These are phyloP conservation scores for Angomonas deanei DNA, from an alignment of 208 protist genomes.

Conservation along the genomic window DNA sequence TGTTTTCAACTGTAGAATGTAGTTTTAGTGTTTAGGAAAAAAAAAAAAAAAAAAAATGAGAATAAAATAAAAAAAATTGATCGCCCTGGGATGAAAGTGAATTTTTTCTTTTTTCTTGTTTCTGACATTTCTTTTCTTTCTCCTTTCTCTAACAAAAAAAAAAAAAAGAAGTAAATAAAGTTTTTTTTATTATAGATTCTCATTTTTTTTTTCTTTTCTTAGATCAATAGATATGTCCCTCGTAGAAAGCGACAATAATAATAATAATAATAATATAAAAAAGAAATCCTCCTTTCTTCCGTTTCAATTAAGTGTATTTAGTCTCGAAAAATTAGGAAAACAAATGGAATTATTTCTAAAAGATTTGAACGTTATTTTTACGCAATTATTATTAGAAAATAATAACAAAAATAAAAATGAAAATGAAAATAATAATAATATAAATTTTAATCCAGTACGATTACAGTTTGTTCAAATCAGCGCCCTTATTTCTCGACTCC, in stretches of 20 bases:
- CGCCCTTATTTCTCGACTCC: neutral
- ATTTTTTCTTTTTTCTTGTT: neutral
- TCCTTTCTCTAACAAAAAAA: neutral
- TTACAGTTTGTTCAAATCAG: neutral
- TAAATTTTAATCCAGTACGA: neutral
- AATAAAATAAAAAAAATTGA: neutral
- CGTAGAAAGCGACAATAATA: neutral
- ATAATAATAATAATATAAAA: neutral
- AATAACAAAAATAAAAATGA: neutral
- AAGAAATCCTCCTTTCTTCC: neutral
- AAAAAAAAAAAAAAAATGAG: neutral
- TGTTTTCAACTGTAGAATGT: too few species aligned
- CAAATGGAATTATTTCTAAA: neutral
- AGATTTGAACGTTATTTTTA: neutral
- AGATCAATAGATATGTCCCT: conserved; percentile 3
- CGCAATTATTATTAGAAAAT: neutral
- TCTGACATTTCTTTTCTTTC: neutral
- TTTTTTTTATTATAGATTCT: neutral
- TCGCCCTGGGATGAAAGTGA: neutral
- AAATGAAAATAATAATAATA: neutral
- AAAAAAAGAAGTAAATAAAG: neutral
- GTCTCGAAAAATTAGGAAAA: neutral
- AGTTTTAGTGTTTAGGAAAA: too few species aligned
- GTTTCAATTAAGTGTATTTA: neutral
- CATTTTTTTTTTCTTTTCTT: neutral